Evolutionary conservation across 2,329 filamentous ascomycete genomes (phyloP).

Genomic region (Ceratocystis papillata): DNA sequence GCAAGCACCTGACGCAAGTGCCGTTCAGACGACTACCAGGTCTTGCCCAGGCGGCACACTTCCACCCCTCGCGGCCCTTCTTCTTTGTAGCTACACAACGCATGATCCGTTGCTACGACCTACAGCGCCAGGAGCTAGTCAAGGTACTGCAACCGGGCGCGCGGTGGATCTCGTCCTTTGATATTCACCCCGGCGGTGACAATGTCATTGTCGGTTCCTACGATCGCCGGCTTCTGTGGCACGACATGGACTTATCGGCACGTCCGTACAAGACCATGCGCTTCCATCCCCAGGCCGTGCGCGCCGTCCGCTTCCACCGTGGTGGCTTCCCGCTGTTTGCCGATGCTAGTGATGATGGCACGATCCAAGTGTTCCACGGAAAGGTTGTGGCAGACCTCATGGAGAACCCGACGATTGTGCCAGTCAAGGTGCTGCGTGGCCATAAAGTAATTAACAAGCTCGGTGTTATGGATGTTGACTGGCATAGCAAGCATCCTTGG

Average conservation of each 20-base stretch:
- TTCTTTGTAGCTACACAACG: constrained; percentile 96
- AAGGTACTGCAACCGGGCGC: constrained; percentile 91
- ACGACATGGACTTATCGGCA: constrained; percentile 83
- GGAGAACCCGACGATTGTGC: constrained; percentile 93
- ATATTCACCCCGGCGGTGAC: constrained; percentile 85
- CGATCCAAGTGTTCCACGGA: constrained; percentile 90
- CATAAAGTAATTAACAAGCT: constrained; percentile 78
- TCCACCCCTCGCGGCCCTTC: constrained; percentile 84
- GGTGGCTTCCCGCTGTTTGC: constrained; percentile 73
- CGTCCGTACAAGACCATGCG: constrained; percentile 93
- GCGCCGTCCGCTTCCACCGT: constrained; percentile 77
- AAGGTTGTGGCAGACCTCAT: constrained; percentile 90
- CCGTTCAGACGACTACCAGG: constrained; percentile 74
- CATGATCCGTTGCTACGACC: constrained; percentile 84
- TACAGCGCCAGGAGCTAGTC: constrained; percentile 80
- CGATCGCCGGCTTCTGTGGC: constrained; percentile 88
- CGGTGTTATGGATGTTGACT: constrained; percentile 87
- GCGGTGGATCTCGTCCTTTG: constrained; percentile 84
- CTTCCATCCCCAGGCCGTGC: constrained; percentile 86
- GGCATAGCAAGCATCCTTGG: constrained; percentile 93
- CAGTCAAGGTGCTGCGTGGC: constrained; percentile 83
- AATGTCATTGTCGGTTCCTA: constrained; percentile 93
- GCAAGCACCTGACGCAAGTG: constrained; percentile 87
- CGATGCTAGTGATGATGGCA: constrained; percentile 89
- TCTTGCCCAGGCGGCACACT: constrained; percentile 75